phyloP scores from a whole-genome alignment of 805 yeast species.

The Yueomyces sinensis region DNA sequence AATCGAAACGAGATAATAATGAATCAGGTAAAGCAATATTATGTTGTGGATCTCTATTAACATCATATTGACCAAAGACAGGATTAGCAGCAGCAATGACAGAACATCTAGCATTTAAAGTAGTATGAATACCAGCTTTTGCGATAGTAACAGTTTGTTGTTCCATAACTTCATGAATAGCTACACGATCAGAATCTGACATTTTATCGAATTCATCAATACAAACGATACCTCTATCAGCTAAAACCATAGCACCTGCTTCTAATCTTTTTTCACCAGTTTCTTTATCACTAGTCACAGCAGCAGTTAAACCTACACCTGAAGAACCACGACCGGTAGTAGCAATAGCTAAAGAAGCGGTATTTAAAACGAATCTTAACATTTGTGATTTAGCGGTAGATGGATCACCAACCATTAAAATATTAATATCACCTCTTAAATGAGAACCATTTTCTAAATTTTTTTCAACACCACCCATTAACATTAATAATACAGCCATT shows the following conservation, averaged over 20 bases:
- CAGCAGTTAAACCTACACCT: slow-evolving; percentile 98
- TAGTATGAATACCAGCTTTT: slow-evolving; percentile 95
- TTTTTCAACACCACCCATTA: slow-evolving; percentile 89
- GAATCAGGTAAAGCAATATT: slow-evolving; percentile 97
- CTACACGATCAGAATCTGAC: slow-evolving; percentile 94
- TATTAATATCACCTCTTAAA: slow-evolving; percentile 93
- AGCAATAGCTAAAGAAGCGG: slow-evolving; percentile 91
- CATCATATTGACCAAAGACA: slow-evolving; percentile 90
- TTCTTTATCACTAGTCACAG: slow-evolving; percentile 90
- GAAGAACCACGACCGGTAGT: slow-evolving; percentile 99
- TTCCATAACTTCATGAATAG: slow-evolving; percentile 99
- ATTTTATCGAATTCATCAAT: slow-evolving; percentile 98
- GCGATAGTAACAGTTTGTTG: slow-evolving; percentile 98
- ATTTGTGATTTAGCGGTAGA: slow-evolving; percentile 97
- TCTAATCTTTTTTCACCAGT: slow-evolving; percentile 94
- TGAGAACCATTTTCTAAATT: slow-evolving; percentile 91
- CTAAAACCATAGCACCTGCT: slow-evolving; percentile 99
- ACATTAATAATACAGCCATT: slow-evolving; percentile 79
- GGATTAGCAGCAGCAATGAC: slow-evolving; percentile 98
- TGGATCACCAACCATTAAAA: slow-evolving; percentile 97
- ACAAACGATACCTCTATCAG: slow-evolving; percentile 95
- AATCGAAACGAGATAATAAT: slow-evolving; percentile 88
- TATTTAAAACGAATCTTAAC: slow-evolving; percentile 83
- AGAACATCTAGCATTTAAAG: slow-evolving; percentile 91
- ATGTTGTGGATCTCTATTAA: slow-evolving; percentile 90